A percentile compares a stretch with the other conserved stretches of the same genome.
These are phyloP conservation scores for Zasmidium citrigriseum DNA, from an alignment of 2,329 filamentous ascomycete genomes.

Conservation along the genomic window DNA sequence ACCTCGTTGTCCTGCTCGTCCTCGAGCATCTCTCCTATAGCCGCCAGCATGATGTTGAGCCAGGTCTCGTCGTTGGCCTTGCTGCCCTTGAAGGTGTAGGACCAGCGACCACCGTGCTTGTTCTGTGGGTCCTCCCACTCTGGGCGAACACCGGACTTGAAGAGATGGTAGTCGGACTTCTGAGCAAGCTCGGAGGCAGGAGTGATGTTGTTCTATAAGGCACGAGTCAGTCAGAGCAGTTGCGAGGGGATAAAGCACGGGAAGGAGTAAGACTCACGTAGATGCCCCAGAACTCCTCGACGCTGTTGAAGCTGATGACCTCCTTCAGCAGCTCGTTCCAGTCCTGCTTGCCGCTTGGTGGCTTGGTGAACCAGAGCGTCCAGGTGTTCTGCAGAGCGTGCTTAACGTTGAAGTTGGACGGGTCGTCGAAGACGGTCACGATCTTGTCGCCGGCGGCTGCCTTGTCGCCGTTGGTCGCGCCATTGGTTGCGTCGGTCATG, in stretches of 20 bases:
- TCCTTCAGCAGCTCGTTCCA: slow-evolving; percentile 98
- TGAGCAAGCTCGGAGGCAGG: slow-evolving; percentile 91
- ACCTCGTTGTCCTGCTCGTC: slow-evolving; percentile 92
- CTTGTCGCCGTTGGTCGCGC: slow-evolving; percentile 45
- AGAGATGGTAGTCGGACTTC: slow-evolving; percentile 99
- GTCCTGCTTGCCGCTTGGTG: slow-evolving; percentile 91
- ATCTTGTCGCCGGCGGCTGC: slow-evolving; percentile 55
- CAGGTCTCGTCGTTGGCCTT: slow-evolving; percentile 94
- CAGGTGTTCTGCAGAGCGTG: slow-evolving; percentile 96
- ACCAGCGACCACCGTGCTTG: slow-evolving; percentile 99
- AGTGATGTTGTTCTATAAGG: slow-evolving; percentile 89
- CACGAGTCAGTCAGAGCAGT: slow-evolving; percentile 12
- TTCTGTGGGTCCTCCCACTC: slow-evolving; percentile 99
- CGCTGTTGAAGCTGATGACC: slow-evolving; percentile 97
- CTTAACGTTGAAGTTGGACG: slow-evolving; percentile 99
- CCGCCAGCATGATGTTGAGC: slow-evolving; percentile 95
- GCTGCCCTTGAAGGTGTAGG: slow-evolving; percentile 97
- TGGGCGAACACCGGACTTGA: slow-evolving; percentile 94
- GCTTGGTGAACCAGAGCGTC: slow-evolving; percentile 99
- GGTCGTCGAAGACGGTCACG: slow-evolving; percentile 95
- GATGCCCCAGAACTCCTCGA: slow-evolving; percentile 99
- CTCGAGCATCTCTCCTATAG: slow-evolving; percentile 97
- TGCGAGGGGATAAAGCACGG: not conserved
- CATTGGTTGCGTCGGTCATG: slow-evolving; percentile 49
- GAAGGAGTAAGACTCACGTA: slow-evolving; percentile 68